phyloP scores from a whole-genome alignment of 2,329 filamentous ascomycete genomes.

The Hymenoscyphus albidus region DNA sequence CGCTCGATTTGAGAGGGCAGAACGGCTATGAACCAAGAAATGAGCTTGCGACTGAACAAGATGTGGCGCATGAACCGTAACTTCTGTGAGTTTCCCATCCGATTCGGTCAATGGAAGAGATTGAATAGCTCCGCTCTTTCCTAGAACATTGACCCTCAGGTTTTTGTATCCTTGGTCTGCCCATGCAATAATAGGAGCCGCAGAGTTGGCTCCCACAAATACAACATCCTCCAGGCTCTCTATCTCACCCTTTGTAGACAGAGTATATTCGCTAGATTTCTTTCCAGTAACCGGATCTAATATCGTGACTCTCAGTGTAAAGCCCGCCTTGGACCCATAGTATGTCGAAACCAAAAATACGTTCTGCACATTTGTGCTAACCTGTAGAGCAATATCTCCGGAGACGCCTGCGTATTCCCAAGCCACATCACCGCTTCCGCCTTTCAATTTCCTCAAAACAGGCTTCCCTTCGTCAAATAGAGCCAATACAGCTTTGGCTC shows the following conservation, averaged over 20 bases:
- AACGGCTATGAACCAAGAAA: slow-evolving; percentile 80
- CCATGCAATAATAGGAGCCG: slow-evolving; percentile 73
- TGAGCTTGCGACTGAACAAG: slow-evolving; percentile 69
- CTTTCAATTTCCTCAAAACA: slow-evolving; percentile 68
- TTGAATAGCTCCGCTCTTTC: slow-evolving; percentile 50
- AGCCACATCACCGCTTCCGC: slow-evolving; percentile 64
- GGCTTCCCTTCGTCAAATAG: slow-evolving; percentile 55
- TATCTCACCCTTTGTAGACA: slow-evolving; percentile 74
- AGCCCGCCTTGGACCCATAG: slow-evolving; percentile 65
- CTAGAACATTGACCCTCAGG: slow-evolving; percentile 69
- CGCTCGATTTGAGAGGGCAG: slow-evolving; percentile 68
- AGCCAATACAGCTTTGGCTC: slow-evolving; percentile 67
- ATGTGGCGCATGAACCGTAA: slow-evolving; percentile 69
- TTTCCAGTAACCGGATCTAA: slow-evolving; percentile 71
- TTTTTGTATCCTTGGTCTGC: slow-evolving; percentile 58
- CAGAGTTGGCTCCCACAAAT: slow-evolving; percentile 72
- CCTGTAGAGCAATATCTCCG: slow-evolving; percentile 69
- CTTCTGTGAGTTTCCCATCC: slow-evolving; percentile 49
- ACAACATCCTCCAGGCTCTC: slow-evolving; percentile 60
- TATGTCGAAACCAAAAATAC: slow-evolving; percentile 77
- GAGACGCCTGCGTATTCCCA: slow-evolving; percentile 74
- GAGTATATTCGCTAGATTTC: slow-evolving; percentile 64
- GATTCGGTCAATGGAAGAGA: slow-evolving; percentile 49
- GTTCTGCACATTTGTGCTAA: slow-evolving; percentile 65
- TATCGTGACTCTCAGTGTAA: slow-evolving; percentile 71